Evolutionary conservation across 768 basidiomycete species (phyloP).

Genomic region (Lactarius tabidus): DNA sequence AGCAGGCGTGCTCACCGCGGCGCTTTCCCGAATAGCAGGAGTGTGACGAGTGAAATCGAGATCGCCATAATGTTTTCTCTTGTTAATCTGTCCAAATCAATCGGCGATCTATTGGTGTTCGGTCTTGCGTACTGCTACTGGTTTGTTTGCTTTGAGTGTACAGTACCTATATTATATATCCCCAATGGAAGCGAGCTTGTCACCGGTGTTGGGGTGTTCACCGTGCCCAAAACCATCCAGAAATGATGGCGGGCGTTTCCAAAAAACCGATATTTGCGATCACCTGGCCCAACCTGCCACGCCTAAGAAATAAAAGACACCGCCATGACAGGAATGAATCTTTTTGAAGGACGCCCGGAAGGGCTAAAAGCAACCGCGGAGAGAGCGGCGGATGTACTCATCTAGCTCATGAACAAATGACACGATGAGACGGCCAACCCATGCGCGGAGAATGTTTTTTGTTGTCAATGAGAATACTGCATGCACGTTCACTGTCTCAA

Average conservation of each 20-base stretch:
- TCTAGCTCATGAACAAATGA: background rate
- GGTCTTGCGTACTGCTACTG: background rate
- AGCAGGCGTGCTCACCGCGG: conserved; percentile 17
- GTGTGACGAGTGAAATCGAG: background rate
- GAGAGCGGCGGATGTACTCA: background rate
- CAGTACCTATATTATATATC: background rate
- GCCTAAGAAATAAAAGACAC: background rate
- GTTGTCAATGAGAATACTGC: background rate
- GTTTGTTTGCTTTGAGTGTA: background rate
- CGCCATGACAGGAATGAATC: background rate
- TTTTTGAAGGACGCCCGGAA: background rate
- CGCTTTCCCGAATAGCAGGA: conserved; percentile 3
- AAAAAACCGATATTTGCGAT: background rate
- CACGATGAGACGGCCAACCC: background rate
- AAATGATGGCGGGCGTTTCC: background rate
- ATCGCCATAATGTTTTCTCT: background rate
- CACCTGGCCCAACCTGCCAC: background rate
- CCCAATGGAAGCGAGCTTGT: background rate
- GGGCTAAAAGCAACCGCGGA: background rate
- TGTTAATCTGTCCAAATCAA: background rate
- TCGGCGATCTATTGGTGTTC: background rate
- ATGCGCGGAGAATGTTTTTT: background rate
- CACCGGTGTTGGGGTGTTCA: background rate
- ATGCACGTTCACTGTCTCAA: background rate
- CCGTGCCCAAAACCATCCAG: background rate